These are phyloP conservation scores for Talaromyces proteolyticus DNA, from an alignment of 495 filamentous ascomycete genomes.

Conservation along the genomic window DNA sequence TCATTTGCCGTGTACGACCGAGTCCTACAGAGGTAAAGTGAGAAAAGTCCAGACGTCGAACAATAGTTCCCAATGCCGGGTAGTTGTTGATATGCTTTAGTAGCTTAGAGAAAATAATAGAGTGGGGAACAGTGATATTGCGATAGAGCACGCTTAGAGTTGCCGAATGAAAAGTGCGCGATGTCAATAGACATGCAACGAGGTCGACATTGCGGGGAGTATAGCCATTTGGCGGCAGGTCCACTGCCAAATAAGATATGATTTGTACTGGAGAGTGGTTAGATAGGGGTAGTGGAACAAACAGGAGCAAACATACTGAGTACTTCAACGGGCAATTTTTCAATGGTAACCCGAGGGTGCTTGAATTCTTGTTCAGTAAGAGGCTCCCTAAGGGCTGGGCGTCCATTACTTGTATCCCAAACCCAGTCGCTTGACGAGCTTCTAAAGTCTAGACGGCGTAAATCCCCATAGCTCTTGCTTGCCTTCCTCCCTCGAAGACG, in stretches of 20 bases:
- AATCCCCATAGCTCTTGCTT: slow-evolving; percentile 68
- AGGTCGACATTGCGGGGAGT: slow-evolving; percentile 77
- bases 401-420: slow-evolving; percentile 37
- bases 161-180: slow-evolving; percentile 66
- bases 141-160: slow-evolving; percentile 75
- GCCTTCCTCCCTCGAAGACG: slow-evolving; percentile 56
- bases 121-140: slow-evolving; percentile 83
- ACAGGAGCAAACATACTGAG: slow-evolving; percentile 44
- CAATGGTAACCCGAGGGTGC: slow-evolving; percentile 37
- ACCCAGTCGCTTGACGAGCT: slow-evolving; percentile 46
- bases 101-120: slow-evolving; percentile 81
- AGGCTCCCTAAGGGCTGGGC: slow-evolving; percentile 21
- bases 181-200: slow-evolving; percentile 71
- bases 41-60: slow-evolving; percentile 79
- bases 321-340: slow-evolving; percentile 65
- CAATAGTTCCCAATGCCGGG: slow-evolving; percentile 68
- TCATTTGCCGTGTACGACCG: slow-evolving; percentile 75
- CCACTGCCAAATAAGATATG: slow-evolving; percentile 67
- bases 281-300: slow-evolving; percentile 9
- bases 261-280: slow-evolving; percentile 56
- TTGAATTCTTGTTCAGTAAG: not conserved
- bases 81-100: slow-evolving; percentile 63
- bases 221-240: slow-evolving; percentile 72
- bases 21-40: slow-evolving; percentile 82
- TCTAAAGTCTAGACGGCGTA: slow-evolving; percentile 44